phyloP scores from a whole-genome alignment of 148 eudicot species.

The Euryodendron excelsum region DNA sequence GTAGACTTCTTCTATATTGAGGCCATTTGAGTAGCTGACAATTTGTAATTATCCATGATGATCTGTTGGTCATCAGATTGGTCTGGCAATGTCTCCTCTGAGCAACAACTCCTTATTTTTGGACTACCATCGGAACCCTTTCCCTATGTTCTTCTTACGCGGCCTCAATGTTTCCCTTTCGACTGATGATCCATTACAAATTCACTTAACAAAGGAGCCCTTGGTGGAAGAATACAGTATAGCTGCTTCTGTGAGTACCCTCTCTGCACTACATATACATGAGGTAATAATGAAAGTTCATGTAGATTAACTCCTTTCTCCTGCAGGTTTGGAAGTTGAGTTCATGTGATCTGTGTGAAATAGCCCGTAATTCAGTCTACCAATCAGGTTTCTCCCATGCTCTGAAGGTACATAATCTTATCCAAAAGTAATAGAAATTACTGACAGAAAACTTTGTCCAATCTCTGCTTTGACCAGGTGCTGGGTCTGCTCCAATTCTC shows the following conservation, averaged over 20 bases:
- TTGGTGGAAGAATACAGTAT: conserved; percentile 98
- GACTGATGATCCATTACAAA: conserved; percentile 97
- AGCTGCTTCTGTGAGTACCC: conserved; percentile 82
- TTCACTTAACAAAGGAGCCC: conserved; percentile 95
- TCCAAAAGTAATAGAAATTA: background rate
- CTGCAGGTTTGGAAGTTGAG: conserved; percentile 94
- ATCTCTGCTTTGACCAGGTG: conserved; percentile 6
- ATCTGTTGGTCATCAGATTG: conserved; percentile 61
- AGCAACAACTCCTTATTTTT: conserved; percentile 98
- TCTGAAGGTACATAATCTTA: conserved; percentile 59
- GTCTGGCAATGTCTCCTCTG: conserved; percentile 97
- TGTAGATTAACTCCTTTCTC: conserved; percentile 8
- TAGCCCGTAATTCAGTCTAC: conserved; percentile 94
- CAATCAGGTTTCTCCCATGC: conserved; percentile 98
- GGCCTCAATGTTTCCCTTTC: conserved; percentile 99
- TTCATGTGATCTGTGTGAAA: conserved; percentile 94
- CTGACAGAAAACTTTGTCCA: background rate
- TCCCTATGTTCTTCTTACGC: conserved; percentile 86
- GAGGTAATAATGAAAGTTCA: background rate
- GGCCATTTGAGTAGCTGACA: conserved; percentile 4
- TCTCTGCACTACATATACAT: background rate
- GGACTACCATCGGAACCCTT: conserved; percentile 97
- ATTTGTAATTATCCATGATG: conserved; percentile 5
- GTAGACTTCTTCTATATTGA: background rate
- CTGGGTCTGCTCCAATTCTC: background rate